Conservation (phyloP, 257 asterid species). For the Solanum corneliomulleri region DNA sequence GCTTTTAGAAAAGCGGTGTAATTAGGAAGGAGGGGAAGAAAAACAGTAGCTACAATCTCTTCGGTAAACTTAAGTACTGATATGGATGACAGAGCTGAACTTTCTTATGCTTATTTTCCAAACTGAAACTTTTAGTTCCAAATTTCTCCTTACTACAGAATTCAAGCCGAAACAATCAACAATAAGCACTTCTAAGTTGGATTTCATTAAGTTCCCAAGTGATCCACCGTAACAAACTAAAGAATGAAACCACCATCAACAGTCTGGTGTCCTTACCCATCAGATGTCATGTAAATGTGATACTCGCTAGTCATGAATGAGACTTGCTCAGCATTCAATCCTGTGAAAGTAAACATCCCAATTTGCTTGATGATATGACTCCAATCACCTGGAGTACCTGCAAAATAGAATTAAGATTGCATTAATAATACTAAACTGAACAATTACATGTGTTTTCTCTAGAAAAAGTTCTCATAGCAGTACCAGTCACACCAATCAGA, state of each 20-base stretch:
- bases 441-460: background rate
- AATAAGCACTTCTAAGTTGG: background rate
- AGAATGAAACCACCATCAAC: background rate
- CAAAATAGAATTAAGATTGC: background rate
- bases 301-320: slow-evolving; percentile 68
- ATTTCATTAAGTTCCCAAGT: background rate
- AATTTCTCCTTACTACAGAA: background rate
- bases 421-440: background rate
- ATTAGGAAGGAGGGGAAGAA: background rate
- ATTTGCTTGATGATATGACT: slow-evolving; percentile 79
- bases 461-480: background rate
- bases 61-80: background rate
- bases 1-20: background rate
- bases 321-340: slow-evolving; percentile 57
- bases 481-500: background rate
- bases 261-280: slow-evolving; percentile 40
- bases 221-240: background rate
- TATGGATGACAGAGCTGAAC: background rate
- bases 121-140: background rate
- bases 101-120: background rate
- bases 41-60: background rate
- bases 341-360: slow-evolving; percentile 84
- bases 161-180: background rate
- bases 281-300: slow-evolving; percentile 86
- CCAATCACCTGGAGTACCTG: slow-evolving; percentile 92